Conservation (phyloP, 2,329 filamentous ascomycete species). For the Aspergillus pseudoviridinutans region DNA sequence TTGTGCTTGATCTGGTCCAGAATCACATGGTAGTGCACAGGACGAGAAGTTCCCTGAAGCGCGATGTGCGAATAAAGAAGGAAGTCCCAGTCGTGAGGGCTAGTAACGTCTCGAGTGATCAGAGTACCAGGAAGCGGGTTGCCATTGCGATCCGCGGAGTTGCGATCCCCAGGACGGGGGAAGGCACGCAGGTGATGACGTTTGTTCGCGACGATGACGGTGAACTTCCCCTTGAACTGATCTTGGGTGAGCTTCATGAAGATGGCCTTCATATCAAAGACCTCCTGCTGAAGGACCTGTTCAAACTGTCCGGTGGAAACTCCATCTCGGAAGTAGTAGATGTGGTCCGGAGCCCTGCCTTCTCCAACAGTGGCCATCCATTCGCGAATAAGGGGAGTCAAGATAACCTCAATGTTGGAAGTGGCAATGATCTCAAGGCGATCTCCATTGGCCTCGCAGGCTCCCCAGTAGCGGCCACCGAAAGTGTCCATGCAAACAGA, state of each 20-base stretch:
- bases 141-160: conserved; percentile 64
- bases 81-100: conserved; percentile 88
- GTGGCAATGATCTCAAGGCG: conserved; percentile 74
- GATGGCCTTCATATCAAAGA: conserved; percentile 63
- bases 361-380: conserved; percentile 60
- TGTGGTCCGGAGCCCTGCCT: conserved; percentile 60
- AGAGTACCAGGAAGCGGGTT: conserved; percentile 85
- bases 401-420: conserved; percentile 61
- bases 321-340: conserved; percentile 92
- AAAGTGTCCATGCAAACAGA: conserved; percentile 73
- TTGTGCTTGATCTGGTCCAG: conserved; percentile 70
- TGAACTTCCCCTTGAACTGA: conserved; percentile 61
- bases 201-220: conserved; percentile 86
- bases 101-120: conserved; percentile 84
- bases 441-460: conserved; percentile 77
- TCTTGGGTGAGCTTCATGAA: conserved; percentile 43
- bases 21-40: conserved; percentile 88
- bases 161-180: conserved; percentile 54
- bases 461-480: conserved; percentile 71
- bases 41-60: conserved; percentile 89
- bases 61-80: conserved; percentile 69
- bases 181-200: conserved; percentile 94
- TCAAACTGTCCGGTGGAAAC: conserved; percentile 83
- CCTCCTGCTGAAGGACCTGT: conserved; percentile 74
- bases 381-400: conserved; percentile 58